Evolutionary conservation across 345 rosid genomes (phyloP), one percentile per base, ranked within the genome.

Genomic region (Reutealis trisperma): DNA sequence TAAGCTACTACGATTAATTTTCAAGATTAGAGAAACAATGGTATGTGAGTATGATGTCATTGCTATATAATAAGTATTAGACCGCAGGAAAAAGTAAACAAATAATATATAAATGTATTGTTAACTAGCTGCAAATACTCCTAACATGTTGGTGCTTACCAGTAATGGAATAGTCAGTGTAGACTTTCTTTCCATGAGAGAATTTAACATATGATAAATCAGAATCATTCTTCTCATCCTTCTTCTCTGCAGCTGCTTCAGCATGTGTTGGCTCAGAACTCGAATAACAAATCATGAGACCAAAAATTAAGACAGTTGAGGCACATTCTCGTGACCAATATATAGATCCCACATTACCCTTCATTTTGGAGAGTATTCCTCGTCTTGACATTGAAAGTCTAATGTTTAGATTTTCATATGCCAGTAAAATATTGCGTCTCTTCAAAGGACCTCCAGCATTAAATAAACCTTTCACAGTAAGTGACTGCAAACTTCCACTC

Each of bases 131-230:
- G 59, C 22, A 41, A 58, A 47, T 71, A 58, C 25, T 51, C 52
- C 18, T 61, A 69, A 74, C 63, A 54, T 67, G 37, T 18, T 32
- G 72, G 57, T 44, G 69, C 89, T 83, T 80, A 96, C 99, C 98
- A 76, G 81, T 93, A 77, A 96, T 82, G 37, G 93, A 88, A 84
- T 92, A 96, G 78, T 93, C 91, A 25, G 93, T 90, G 72, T 82
- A 93, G 15, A 91, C 94, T 81, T 87, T 87, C 86, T 92, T 96
- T 70, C 98, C 98, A 75, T 88, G 88, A 19, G 84, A 83, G 51
- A 77, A 61, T 80, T 85, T 83, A 70, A 60, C 83, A 83, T 79
- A 22, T 34, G 88, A 72, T 15, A 57, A 67, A 57, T 81, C 82
- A 54, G 69, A 30, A 15, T 80, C 82, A 60, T 79, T 83, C 65